Conservation (phyloP, 345 rosid genomes). For the Angophora floribunda region DNA sequence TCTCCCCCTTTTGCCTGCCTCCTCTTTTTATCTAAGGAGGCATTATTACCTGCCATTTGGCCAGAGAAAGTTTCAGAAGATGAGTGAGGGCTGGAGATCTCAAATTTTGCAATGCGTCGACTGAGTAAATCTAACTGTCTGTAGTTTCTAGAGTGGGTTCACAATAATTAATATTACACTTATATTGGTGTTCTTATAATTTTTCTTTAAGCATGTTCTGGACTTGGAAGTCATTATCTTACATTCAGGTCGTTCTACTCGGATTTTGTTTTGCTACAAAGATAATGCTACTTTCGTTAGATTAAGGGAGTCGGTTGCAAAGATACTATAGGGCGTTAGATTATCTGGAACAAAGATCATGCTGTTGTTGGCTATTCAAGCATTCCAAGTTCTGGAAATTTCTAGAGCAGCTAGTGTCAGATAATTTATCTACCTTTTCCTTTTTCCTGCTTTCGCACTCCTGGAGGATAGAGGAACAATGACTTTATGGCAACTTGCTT, state of each 20-base stretch:
- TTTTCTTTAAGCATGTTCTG: neutral
- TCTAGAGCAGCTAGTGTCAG: neutral
- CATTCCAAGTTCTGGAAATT: neutral
- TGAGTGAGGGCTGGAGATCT: neutral
- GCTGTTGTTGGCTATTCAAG: neutral
- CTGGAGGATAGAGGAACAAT: neutral
- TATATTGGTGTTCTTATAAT: neutral
- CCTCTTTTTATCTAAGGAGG: neutral
- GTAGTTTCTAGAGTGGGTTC: neutral
- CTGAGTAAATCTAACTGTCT: neutral
- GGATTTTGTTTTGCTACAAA: neutral
- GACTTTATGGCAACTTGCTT: neutral
- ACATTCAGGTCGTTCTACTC: neutral
- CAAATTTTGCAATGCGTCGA: neutral
- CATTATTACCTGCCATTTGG: neutral
- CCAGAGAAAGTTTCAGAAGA: neutral
- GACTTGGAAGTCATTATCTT: neutral
- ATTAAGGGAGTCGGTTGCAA: neutral
- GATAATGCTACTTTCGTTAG: neutral
- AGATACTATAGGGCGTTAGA: neutral
- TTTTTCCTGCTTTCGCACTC: neutral
- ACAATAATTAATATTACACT: neutral
- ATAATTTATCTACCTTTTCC: neutral
- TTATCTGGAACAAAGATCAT: neutral
- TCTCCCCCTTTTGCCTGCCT: neutral